Base-by-base conservation (phyloP, 1,284 basidiomycete genomes). In the Papiliotrema flavescens region DNA sequence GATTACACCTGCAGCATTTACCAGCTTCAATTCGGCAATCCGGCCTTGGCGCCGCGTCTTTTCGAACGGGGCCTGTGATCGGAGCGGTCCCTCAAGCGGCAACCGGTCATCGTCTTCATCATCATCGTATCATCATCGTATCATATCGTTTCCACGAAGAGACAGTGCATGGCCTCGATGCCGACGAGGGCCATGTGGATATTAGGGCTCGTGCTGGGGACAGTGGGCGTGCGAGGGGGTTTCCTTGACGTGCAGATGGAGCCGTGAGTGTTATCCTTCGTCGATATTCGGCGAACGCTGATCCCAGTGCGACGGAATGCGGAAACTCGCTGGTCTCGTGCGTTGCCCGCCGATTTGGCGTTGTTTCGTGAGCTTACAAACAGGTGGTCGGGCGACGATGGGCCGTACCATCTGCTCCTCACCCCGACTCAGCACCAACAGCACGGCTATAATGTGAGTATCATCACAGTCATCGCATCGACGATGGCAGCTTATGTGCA, bases 321-420 rank as follows among this genome's bases (percentile, higher is more conserved):
- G 57, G 57, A 11, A 55, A 35, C 22, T 60, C 64, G 13, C 57
- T 53, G 4, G 60, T 68, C 17, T 36, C 41, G 65, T 67, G 47
- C 51, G 65, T 63, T 22, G 22, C 17, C 9, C 0, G 19, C 44
- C 17, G 26, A 17, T 24, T 5, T 40, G 26, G 24, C 15, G 17
- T n/a, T 3, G 5, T 5, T 7, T 23, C 8, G 36, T 17, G 13
- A 11, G 28, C 20, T 43, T 28, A 50, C 19, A 28, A 20, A 2
- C 47, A 68, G 68, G 26, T 75, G 73, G 73, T 61, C 58, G 19
- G 73, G 73, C 36, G 73, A 75, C 57, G 61, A 65, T 36, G 73
- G 73, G 42, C 73, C 73, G 28, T 75, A 70, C 54, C 73, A 75
- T 53, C 59, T 75, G 9, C 63, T 75, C 1, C 59, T 75, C 1